Evolutionary conservation across 2,329 filamentous ascomycete species (phyloP), one percentile per base, ranked within the genome.

Genomic region (Karstenula rhodostoma): DNA sequence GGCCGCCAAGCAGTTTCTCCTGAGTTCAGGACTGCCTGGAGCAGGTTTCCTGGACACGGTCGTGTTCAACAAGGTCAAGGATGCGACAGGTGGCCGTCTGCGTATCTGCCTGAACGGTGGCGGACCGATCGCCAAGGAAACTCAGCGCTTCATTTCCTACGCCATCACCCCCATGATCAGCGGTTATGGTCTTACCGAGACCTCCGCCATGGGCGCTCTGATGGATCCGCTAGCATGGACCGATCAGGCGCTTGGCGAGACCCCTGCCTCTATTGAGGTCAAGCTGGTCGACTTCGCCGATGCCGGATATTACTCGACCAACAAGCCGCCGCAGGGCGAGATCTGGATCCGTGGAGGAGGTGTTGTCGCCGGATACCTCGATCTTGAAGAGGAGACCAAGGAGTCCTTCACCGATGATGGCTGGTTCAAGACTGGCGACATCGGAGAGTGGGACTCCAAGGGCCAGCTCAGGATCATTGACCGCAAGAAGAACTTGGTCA

Each of bases 361-460:
- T 62, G 90, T 98, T 48, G 87, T 92, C 57, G 84, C 84, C 35
- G 89, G 89, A 40, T 98, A 98, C 81, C 94, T 90, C 74, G 85
- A 96, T 62, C 92, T 97, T 75, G 89, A 91, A 17, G 88, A 94
- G 69, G 94, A 97, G 81, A 97, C 93, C 40, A 78, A 82, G 72
- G 90, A 90, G 75, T 85, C 90, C 5, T 86, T 94, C 65, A 93
- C 91, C 0, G 78, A 87, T 3, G 95, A 97, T 71, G 93, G 93
- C 52, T 98, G 95, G 95, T 98, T 98, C 86, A 94, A 91, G 85
- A 96, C 93, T 17, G 94, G 94, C 62, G 94, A 98, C 73, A 95
- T 98, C 77, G 94, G 94, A 71, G 92, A 97, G 77, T 95, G 94
- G 72, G 89, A 94, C 78, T 76, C 82, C 47, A 85, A 90, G 63